Base-by-base conservation (phyloP, 306 rosid species). In the Canavalia gladiata region DNA sequence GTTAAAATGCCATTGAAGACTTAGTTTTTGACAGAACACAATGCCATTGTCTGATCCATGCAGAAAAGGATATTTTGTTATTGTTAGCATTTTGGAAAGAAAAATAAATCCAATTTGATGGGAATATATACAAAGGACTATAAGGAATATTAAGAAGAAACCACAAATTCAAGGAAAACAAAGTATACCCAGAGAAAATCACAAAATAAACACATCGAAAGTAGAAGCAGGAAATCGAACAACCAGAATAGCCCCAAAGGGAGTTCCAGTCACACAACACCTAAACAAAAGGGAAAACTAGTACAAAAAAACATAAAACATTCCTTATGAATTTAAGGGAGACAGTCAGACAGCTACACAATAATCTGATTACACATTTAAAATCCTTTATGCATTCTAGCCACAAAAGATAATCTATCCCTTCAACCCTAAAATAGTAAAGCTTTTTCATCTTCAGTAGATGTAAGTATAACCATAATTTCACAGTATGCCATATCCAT, bases 101-200 rank as follows among this genome's bases (percentile, higher is more conserved):
- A 73, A 55, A 47, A 31, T 42, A 63, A 63, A 8, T 47, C 51
- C 3, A 66, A 65, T 66, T 28, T 28, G 64, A 50, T 45, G n/a
- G 4, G 42, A 33, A 55, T 55, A 77, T 41, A 52, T 7, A 42
- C 37, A 66, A 52, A 55, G 37, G 43, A 39, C 30, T 7, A 39
- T 41, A 52, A 12, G 5, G 47, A n/a, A 54, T 37, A 55, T 54
- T 78, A n/a, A 50, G 49, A 76, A 76, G 63, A 63, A 63, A 49
- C 30, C 39, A 63, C 73, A 63, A 49, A 52, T 39, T 2, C 56
- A 28, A 29, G 39, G 13, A 34, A 18, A 13, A 52, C 2, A 45
- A 65, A 39, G 29, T 8, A 29, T 34, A 51, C 12, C 51, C 64
- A 50, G 33, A 50, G 54, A 77, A 75, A 77, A 65, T 54, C 65